Percentiles rank a stretch among this genome's conserved stretches.
phyloP scores from a whole-genome alignment of 179 eudicot genomes.

The Beta lomatogona region DNA sequence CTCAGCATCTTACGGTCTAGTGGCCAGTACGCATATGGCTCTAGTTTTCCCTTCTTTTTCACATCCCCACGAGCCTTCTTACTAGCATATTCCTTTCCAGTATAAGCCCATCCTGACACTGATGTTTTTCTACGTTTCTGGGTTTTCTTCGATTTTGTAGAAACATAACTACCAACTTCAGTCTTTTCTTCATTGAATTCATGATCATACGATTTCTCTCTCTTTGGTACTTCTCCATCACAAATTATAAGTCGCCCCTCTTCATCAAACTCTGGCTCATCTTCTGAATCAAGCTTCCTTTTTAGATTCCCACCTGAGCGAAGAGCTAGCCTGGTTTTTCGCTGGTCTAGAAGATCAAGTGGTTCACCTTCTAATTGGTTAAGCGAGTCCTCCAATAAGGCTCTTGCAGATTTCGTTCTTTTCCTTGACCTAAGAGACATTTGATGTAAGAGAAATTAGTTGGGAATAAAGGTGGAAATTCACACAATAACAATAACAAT shows the following conservation, averaged over 20 bases:
- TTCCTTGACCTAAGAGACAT: constrained; percentile 53
- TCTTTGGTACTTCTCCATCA: constrained; percentile 52
- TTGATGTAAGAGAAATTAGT: background rate
- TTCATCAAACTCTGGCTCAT: constrained; percentile 66
- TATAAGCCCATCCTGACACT: constrained; percentile 81
- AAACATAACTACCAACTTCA: constrained; percentile 46
- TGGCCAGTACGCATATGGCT: constrained; percentile 98
- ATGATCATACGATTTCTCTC: constrained; percentile 36
- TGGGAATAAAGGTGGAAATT: background rate
- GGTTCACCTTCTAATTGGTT: constrained; percentile 80
- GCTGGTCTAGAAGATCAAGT: constrained; percentile 82
- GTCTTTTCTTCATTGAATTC: constrained; percentile 54
- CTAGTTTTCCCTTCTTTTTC: constrained; percentile 89
- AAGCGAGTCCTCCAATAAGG: constrained; percentile 65
- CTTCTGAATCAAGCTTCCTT: constrained; percentile 60
- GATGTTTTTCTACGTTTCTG: constrained; percentile 68
- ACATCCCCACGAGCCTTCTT: constrained; percentile 90
- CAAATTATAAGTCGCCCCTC: constrained; percentile 70
- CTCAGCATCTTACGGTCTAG: constrained; percentile 95
- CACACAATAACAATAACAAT: background rate
- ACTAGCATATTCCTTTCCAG: constrained; percentile 79
- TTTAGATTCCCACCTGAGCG: constrained; percentile 54
- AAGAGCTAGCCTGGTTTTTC: constrained; percentile 72
- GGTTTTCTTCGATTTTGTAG: constrained; percentile 39
- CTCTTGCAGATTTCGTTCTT: constrained; percentile 51